These are phyloP conservation scores for Nadsonia commutata DNA, from an alignment of 1,139 yeast genomes.

Conservation along the genomic window DNA sequence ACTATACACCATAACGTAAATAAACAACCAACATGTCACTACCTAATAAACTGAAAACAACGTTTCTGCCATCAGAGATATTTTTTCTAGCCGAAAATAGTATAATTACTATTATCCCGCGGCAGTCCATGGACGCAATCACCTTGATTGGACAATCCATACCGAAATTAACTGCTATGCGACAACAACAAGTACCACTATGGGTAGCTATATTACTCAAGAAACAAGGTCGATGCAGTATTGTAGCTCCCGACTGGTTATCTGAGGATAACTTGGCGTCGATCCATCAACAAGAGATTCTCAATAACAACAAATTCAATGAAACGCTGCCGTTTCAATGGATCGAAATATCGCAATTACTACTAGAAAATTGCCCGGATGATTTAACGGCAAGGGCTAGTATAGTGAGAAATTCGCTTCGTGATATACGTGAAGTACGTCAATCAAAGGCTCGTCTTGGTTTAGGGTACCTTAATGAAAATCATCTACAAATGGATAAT, in stretches of 20 bases:
- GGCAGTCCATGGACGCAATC: conserved; percentile 50
- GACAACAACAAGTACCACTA: conserved; percentile 57
- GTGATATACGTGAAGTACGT: conserved; percentile 75
- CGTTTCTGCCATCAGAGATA: conserved; percentile 64
- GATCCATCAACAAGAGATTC: conserved; percentile 54
- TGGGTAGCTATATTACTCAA: conserved; percentile 82
- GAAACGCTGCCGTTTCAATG: conserved; percentile 64
- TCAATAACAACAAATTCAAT: conserved; percentile 44
- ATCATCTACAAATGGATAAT: conserved; percentile 72
- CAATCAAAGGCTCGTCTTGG: conserved; percentile 74
- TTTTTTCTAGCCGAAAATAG: conserved; percentile 80
- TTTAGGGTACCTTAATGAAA: conserved; percentile 60
- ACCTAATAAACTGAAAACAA: conserved; percentile 39
- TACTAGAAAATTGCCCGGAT: conserved; percentile 55
- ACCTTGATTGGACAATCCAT: conserved; percentile 41
- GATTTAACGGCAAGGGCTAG: conserved; percentile 58
- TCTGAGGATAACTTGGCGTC: conserved; percentile 38
- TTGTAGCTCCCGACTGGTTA: conserved; percentile 86
- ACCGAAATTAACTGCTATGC: conserved; percentile 51
- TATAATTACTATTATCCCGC: conserved; percentile 54
- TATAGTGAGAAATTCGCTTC: conserved; percentile 50
- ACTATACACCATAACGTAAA: too few relatives aligned
- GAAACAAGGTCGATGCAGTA: conserved; percentile 72
- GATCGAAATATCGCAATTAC: conserved; percentile 63
- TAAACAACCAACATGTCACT: conserved; percentile 59